Conservation (phyloP, 106 monocot species). For the Apostasia shenzhenica region DNA sequence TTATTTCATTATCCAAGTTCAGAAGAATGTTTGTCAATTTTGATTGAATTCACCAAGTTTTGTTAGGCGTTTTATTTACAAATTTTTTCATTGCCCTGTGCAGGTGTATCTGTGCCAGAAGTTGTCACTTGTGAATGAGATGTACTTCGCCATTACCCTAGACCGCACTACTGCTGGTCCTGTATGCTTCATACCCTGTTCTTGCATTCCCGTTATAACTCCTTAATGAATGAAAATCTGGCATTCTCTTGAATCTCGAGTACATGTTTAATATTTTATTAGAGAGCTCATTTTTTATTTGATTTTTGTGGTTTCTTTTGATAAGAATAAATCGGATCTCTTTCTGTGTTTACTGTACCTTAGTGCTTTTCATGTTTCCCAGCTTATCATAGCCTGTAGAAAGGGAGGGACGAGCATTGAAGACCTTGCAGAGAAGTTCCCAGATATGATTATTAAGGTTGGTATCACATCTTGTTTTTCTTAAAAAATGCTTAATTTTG, state of each 20-base stretch:
- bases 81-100: slow-evolving; percentile 4
- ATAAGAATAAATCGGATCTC: neutral
- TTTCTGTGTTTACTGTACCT: neutral
- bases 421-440: slow-evolving; percentile 96
- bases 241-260: neutral
- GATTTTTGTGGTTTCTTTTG: neutral
- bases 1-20: too few species aligned
- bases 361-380: slow-evolving; percentile 14
- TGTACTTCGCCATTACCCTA: slow-evolving; percentile 98
- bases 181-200: slow-evolving; percentile 35
- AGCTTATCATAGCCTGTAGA: slow-evolving; percentile 88
- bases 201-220: neutral
- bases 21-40: too few species aligned
- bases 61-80: too few species aligned
- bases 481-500: neutral
- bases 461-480: slow-evolving; percentile 4
- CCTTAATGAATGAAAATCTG: neutral
- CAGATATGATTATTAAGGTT: slow-evolving; percentile 99
- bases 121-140: slow-evolving; percentile 89
- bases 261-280: neutral
- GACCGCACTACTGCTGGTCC: slow-evolving; percentile 91
- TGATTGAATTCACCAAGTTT: too few species aligned
- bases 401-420: slow-evolving; percentile 99
- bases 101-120: slow-evolving; percentile 95
- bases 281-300: neutral